Evolutionary conservation across 2,329 filamentous ascomycete genomes (phyloP), one percentile per base, ranked within the genome.

Genomic region (Fonsecaea erecta): DNA sequence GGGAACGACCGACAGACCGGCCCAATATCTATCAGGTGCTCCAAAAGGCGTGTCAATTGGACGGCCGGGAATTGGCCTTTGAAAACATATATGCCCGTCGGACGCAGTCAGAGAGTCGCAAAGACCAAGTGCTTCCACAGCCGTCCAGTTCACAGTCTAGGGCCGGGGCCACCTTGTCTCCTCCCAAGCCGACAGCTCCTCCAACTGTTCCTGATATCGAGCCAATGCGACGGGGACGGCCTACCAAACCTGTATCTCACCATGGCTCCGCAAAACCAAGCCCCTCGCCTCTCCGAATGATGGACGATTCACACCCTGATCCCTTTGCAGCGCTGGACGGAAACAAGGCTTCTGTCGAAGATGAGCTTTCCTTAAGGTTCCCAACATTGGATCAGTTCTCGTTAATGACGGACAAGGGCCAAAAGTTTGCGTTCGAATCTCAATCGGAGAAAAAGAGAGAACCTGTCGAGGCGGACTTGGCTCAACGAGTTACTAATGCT

Each of bases 11-110:
- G 58, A 84, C 88, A 67, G 80, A 85, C 57, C 86, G 95, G 68
- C 95, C 95, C 3, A 98, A 94, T 74, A 96, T 99, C 67, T 99
- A 97, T 75, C 90, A 97, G 77, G 92, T 96, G 3, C 82, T 99
- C 34, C 87, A 88, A 68, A 93, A 98, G 79, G 87, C 90, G 32
- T 97, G 93, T 77, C 82, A 85, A 37, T 96, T 99, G 92, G 90
- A 95, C 75, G 91, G 93, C 62, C 89, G 89, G 66, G 88, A 93
- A 70, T 85, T 93, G 9, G 93, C 93, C 0, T 90, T 99, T 72
- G 90, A 91, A 81, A 93, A 99, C 80, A 93, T 93, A 60, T 94
- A 93, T 76, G 80, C 87, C 52, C 83, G 81, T 52, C 80, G 88
- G 66, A 80, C 90, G 12, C 83, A 85, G 52, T 87, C 88, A 37